phyloP scores from a whole-genome alignment of 2,329 filamentous ascomycete genomes.

The Drechslerella stenobrocha region DNA sequence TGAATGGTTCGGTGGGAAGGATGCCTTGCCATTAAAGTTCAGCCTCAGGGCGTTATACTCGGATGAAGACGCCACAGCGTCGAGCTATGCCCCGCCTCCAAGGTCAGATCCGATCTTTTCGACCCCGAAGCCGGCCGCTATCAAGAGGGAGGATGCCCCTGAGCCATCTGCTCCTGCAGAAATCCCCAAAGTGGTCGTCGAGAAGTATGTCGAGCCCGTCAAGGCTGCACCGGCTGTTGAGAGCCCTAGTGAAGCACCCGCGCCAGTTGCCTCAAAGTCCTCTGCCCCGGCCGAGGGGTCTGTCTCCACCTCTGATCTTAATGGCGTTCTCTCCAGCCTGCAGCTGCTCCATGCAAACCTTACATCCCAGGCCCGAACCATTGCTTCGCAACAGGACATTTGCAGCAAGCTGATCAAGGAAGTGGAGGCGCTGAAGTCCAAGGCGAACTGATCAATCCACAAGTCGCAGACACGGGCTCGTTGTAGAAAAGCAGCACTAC shows the following conservation, averaged over 20 bases:
- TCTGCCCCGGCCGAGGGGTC: conserved; percentile 51
- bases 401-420: conserved; percentile 47
- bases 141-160: conserved; percentile 76
- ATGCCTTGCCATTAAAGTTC: conserved; percentile 82
- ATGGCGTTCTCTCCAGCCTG: conserved; percentile 37
- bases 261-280: conserved; percentile 50
- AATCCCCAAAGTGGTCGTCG: conserved; percentile 66
- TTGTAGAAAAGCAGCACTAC: conserved; percentile 1
- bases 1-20: conserved; percentile 88
- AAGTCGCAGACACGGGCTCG: not conserved
- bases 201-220: conserved; percentile 76
- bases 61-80: too few species aligned
- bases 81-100: conserved; percentile 58
- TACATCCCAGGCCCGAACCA: conserved; percentile 25
- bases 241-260: conserved; percentile 65
- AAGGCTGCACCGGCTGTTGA: conserved; percentile 67
- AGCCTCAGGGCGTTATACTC: conserved; percentile 85
- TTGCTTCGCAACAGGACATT: conserved; percentile 41
- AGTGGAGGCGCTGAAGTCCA: conserved; percentile 37
- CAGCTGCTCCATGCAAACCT: conserved; percentile 33
- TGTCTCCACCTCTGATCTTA: conserved; percentile 43
- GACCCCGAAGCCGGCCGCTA: conserved; percentile 59
- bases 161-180: conserved; percentile 75
- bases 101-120: conserved; percentile 56
- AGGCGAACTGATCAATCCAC: conserved; percentile 9